Percentiles rank a stretch among this genome's conserved stretches.
Conservation (phyloP, 495 filamentous ascomycete genomes). For the Hyaloscypha variabilis region DNA sequence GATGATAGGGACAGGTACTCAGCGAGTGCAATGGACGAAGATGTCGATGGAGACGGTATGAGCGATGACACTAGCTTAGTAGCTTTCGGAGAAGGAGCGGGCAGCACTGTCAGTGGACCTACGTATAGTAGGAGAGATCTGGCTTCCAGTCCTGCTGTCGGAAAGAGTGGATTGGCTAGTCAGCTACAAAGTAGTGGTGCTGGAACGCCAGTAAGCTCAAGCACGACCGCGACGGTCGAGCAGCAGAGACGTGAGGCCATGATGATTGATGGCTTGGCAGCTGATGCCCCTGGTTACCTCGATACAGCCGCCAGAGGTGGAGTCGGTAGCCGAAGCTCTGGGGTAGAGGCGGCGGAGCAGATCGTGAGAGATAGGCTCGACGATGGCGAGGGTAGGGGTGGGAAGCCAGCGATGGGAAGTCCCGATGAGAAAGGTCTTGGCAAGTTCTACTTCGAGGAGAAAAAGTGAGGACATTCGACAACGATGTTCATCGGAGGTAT, state of each 20-base stretch:
- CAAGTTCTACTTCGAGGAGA: conserved; percentile 57
- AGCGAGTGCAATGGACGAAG: conserved; percentile 53
- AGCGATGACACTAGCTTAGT: conserved; percentile 84
- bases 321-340: conserved; percentile 3
- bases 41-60: conserved; percentile 70
- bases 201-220: conserved; percentile 16
- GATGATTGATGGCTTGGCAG: conserved; percentile 29
- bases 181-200: conserved; percentile 8
- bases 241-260: conserved; percentile 28
- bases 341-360: conserved; percentile 45
- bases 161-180: conserved; percentile 17
- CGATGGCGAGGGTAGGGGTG: conserved; percentile 39
- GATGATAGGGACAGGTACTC: conserved; percentile 48
- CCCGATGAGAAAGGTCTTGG: conserved; percentile 47
- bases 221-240: conserved; percentile 20
- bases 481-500: background rate
- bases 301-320: conserved; percentile 25
- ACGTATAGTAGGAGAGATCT: conserved; percentile 47
- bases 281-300: conserved; percentile 25
- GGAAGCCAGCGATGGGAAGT: conserved; percentile 40
- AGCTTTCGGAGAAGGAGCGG: conserved; percentile 85
- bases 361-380: conserved; percentile 55
- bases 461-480: conserved; percentile 30
- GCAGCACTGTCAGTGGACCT: conserved; percentile 76
- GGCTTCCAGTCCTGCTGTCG: conserved; percentile 21